phyloP scores from a whole-genome alignment of 2,329 filamentous ascomycete genomes.

The Alternaria incomplexa region DNA sequence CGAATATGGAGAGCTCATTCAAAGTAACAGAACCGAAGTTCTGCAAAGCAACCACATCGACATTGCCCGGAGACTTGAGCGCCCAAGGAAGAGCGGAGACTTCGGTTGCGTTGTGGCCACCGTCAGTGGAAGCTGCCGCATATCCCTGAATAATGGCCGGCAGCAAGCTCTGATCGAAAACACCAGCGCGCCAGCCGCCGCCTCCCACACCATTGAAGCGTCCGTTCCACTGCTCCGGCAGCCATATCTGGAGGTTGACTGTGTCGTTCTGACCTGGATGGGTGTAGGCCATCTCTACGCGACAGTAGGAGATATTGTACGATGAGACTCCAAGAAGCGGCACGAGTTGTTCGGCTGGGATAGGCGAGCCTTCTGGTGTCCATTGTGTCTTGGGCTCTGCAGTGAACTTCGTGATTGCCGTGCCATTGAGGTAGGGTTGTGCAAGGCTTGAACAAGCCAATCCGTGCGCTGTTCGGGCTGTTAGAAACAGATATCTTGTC shows the following conservation, averaged over 20 bases:
- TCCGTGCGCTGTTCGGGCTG: neutral
- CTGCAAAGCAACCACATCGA: neutral
- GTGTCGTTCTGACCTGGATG: conserved; percentile 21
- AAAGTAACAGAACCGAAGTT: neutral
- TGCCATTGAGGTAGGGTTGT: neutral
- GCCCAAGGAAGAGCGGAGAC: neutral
- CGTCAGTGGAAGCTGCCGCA: conserved; percentile 43
- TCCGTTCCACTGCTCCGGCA: conserved; percentile 43
- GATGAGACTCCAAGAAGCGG: neutral
- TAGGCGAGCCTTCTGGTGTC: neutral
- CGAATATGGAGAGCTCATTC: conserved; percentile 43
- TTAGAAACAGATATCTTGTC: neutral
- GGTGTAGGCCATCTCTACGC: neutral
- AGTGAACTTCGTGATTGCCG: neutral
- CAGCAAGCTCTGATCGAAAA: conserved; percentile 32
- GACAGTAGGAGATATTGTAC: neutral
- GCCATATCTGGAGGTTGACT: conserved; percentile 38
- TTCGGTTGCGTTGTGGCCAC: conserved; percentile 29
- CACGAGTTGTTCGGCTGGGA: neutral
- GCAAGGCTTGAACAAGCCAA: neutral
- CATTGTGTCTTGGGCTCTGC: neutral
- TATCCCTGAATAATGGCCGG: conserved; percentile 38
- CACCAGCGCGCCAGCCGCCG: conserved; percentile 35
- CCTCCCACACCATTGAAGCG: conserved; percentile 43
- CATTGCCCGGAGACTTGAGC: neutral